A percentile compares a stretch with the other conserved stretches of the same genome.
These are phyloP conservation scores for Fusarium keratoplasticum DNA, from an alignment of 2,329 filamentous ascomycete genomes.

Conservation along the genomic window DNA sequence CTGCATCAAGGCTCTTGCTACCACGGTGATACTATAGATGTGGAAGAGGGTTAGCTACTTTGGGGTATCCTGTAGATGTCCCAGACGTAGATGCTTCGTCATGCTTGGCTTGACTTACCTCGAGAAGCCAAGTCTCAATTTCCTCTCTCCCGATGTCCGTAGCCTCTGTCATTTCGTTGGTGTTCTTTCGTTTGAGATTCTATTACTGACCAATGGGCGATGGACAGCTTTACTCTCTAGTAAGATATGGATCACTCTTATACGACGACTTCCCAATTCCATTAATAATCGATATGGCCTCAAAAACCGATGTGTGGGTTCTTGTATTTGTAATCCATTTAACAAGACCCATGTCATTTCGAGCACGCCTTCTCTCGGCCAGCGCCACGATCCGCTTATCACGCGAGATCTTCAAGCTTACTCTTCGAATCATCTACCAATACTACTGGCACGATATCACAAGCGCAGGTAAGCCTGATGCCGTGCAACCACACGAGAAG, in stretches of 20 bases:
- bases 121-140: not conserved
- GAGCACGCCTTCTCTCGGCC: not conserved
- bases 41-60: not conserved
- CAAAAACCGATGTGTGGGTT: not conserved
- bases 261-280: not conserved
- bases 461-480: too few relatives aligned
- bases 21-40: not conserved
- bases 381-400: not conserved
- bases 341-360: not conserved
- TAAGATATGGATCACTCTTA: not conserved
- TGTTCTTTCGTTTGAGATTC: not conserved
- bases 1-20: constrained; percentile 5
- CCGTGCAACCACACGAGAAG: too few relatives aligned
- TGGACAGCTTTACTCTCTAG: not conserved
- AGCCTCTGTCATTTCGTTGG: not conserved
- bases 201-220: not conserved
- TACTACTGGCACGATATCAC: too few relatives aligned
- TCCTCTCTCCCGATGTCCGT: not conserved
- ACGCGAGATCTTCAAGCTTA: too few relatives aligned
- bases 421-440: too few relatives aligned
- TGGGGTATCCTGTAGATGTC: not conserved
- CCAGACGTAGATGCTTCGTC: not conserved
- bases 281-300: not conserved
- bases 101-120: not conserved
- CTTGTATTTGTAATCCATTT: not conserved